Conservation (phyloP, 2,329 filamentous ascomycete species). For the Sclerotinia glacialis region DNA sequence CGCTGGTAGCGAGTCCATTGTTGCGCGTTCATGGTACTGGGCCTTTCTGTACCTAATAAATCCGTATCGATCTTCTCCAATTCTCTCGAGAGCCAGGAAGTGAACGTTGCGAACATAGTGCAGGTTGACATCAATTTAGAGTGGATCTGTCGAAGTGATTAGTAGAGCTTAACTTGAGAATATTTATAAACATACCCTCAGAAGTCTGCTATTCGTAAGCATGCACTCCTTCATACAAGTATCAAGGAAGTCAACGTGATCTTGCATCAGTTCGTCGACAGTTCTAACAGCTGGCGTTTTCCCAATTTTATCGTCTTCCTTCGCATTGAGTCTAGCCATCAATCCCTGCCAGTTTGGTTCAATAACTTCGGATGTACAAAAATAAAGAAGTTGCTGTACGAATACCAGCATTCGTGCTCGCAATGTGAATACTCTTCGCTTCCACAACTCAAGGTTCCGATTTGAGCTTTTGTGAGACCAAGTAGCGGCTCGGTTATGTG, state of each 20-base stretch:
- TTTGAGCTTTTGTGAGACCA: constrained; percentile 81
- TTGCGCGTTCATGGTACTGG: constrained; percentile 57
- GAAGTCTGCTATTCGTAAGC: constrained; percentile 92
- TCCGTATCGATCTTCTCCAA: constrained; percentile 82
- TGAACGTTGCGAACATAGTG: constrained; percentile 89
- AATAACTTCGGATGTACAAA: constrained; percentile 94
- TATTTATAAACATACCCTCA: constrained; percentile 61
- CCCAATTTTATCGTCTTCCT: constrained; percentile 47
- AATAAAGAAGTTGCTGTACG: constrained; percentile 94
- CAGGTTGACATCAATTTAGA: constrained; percentile 96
- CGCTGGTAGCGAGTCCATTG: constrained; percentile 60
- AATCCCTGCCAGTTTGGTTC: constrained; percentile 96
- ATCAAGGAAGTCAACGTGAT: constrained; percentile 96
- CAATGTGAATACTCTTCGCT: constrained; percentile 86
- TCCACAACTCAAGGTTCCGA: constrained; percentile 81
- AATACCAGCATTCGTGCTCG: constrained; percentile 94
- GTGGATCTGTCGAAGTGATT: constrained; percentile 66
- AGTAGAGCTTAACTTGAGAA: neutral
- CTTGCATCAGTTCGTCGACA: constrained; percentile 97
- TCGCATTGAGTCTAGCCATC: constrained; percentile 77
- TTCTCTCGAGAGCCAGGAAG: constrained; percentile 79
- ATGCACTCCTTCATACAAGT: constrained; percentile 99
- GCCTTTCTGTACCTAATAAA: constrained; percentile 57
- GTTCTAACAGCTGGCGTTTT: constrained; percentile 56
- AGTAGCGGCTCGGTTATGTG: constrained; percentile 74